Evolutionary conservation across 768 basidiomycete genomes (phyloP), one percentile per base, ranked within the genome.

Genomic region (Agaricus bisporus): DNA sequence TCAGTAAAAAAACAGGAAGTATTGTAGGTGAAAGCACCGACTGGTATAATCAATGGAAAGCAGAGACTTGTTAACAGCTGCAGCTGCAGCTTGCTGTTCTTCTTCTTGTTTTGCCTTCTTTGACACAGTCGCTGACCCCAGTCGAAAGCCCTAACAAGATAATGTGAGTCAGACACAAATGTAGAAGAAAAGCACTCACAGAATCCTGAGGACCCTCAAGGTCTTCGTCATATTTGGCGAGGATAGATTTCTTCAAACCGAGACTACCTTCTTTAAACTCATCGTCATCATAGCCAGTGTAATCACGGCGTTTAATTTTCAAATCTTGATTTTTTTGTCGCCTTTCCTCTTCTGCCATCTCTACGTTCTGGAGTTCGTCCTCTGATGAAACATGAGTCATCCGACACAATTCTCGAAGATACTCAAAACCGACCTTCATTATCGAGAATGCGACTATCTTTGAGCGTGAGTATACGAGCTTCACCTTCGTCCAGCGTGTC

Each of bases 321-420:
- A 89, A 70, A 41, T 94, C 90, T 47, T 83, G 73, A 35, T 86
- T 85, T 70, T 91, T 86, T 63, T 89, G 81, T 14, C 78, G 80
- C 18, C 81, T 81, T 60, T 95, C 93, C 48, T 81, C 83, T 65
- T 97, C 95, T 0, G 91, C 93, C 79, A 98, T 82, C 62, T 97
- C 92, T 51, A 97, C 76, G 60, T 99, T 98, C 72, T 97, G 90
- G 12, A 99, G 79, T 69, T 95, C 97, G 68, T 99, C 97, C 86
- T 99, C 97, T 95, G 64, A 9, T 32, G 9, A 43, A 44, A 25
- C 15, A n/a, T 20, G 1, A 11, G 9, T 60, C 18, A 64, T 28
- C 49, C 32, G 7, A 32, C 25, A 35, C 8, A 6, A 42, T 5
- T 11, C 55, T 26, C 57, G 43, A 25, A 39, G 51, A 39, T 18